Evolutionary conservation across 2,329 filamentous ascomycete species (phyloP), one percentile per base, ranked within the genome.

Genomic region (Paracorniculantispora psalliotae): DNA sequence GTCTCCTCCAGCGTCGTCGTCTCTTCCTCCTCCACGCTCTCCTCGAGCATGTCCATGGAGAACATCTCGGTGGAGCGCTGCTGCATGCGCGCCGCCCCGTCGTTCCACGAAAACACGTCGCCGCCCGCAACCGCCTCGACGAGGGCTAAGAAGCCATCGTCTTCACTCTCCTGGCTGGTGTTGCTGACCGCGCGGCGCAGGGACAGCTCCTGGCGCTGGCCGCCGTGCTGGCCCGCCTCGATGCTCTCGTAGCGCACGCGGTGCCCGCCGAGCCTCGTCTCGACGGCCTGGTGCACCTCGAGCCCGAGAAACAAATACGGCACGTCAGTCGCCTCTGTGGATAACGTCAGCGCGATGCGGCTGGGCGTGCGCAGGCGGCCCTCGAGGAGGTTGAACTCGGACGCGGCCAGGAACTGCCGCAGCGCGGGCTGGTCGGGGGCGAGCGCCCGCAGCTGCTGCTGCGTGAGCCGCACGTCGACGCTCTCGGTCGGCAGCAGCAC

Each of bases 171-270:
- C 5, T 52, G 8, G 4, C 21, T 25, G 1, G n/a, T 6, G 26
- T 26, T 7, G 30, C 23, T 17, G 35, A 8, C 4, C 12, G 44
- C 15, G 6, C 54, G 73, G 44, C 77, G 72, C 8, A 85, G 72
- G 1, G 72, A 75, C 25, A 85, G 67, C 65, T 82, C 79, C 21
- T 79, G 75, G n/a, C 79, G 74, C 13, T 76, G 77, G 6, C 81
- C 81, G 52, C 77, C 79, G 60, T 79, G 77, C 53, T 75, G 73
- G 0, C 81, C 81, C 5, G 75, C 79, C 61, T 84, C 78, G 61
- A 83, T 74, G 64, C 74, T 78, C 21, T 75, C 80, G 73, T 84
- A 83, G 8, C 72, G 74, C 9, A 85, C 69, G 12, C 67, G 77
- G 68, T 79, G 76, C 46, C 73, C 75, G 7, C 71, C 62, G 67